Base-by-base conservation (phyloP, 164 flowering plant genomes). In the Brasenia schreberi region DNA sequence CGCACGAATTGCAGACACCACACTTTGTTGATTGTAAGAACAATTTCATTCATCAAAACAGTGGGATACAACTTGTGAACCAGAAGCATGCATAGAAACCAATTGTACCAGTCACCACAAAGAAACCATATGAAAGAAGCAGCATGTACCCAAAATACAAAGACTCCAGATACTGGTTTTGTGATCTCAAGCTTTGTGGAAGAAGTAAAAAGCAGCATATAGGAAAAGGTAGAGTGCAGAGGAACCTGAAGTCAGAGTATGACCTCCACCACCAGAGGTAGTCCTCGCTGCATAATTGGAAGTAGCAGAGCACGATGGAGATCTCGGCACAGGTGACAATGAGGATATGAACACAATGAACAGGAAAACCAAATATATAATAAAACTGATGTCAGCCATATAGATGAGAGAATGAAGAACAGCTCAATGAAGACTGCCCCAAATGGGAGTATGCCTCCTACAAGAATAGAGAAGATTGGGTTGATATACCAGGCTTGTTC, bases 251-350 rank as follows among this genome's bases (percentile, higher is more conserved):
- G 1, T 92, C 98, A 1, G 98, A 92, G 65, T 89, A 92, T 0
- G 96, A 88, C 56, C 96, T 87, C 98, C 98, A 92, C 98, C 98
- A 92, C 98, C 98, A 92, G 0, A 72, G 75, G 72, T 92, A 92
- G 70, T 92, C 96, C 78, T 92, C 98, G 65, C 96, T 87, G 79
- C 98, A 92, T 39, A 92, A 87, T 79, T 92, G 98, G 83, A 92
- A 88, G 81, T 92, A 92, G 84, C 98, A 92, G 5, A 92, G 93
- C 72, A 92, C 96, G 39, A 92, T 76, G 3, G 95, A 85, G 71
- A 88, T 92, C 83, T 87, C 98, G 1, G 96, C 96, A 68, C 96
- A 92, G 9, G 96, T 90, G 70, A 90, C 74, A 27, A 92, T 42
- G 65, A 92, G 86, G 69, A 88, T 88, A 70, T 84, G 16, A 66